Conservation (phyloP, 1,284 basidiomycete species). For the Sanghuangporus weigelae region DNA sequence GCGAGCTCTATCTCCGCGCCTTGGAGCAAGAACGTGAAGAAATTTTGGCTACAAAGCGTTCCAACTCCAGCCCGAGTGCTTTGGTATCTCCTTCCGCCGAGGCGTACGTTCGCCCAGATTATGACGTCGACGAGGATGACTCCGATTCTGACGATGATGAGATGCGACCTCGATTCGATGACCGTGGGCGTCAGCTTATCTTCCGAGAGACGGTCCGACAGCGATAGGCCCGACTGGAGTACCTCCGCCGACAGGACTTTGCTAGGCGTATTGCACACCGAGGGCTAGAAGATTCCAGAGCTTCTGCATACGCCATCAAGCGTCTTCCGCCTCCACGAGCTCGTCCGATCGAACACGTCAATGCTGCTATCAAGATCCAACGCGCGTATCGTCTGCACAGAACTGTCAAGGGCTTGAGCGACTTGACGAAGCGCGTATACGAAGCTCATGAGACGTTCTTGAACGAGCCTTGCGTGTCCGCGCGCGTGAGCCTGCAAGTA, state of each 20-base stretch:
- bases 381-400: slow-evolving; percentile 14
- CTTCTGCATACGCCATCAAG: slow-evolving; percentile 13
- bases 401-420: no score
- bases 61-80: neutral
- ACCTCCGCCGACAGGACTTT: slow-evolving; percentile 14
- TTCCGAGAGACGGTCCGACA: slow-evolving; percentile 16
- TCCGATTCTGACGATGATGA: neutral
- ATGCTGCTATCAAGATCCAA: slow-evolving; percentile 17
- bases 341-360: slow-evolving; percentile 10
- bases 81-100: neutral
- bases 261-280: slow-evolving; percentile 13
- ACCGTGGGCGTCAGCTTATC: no score
- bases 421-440: no score
- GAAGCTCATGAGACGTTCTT: no score
- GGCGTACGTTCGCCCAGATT: neutral
- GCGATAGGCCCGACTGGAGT: slow-evolving; percentile 15
- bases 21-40: slow-evolving; percentile 17
- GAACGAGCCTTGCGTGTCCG: no score
- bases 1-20: slow-evolving; percentile 15
- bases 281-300: slow-evolving; percentile 4
- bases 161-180: neutral
- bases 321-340: slow-evolving; percentile 6
- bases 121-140: neutral
- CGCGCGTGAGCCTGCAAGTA: no score
- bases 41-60: neutral